Evolutionary conservation across 164 flowering plant genomes (phyloP), one percentile per base, ranked within the genome.

Genomic region (Warburgia ugandensis): DNA sequence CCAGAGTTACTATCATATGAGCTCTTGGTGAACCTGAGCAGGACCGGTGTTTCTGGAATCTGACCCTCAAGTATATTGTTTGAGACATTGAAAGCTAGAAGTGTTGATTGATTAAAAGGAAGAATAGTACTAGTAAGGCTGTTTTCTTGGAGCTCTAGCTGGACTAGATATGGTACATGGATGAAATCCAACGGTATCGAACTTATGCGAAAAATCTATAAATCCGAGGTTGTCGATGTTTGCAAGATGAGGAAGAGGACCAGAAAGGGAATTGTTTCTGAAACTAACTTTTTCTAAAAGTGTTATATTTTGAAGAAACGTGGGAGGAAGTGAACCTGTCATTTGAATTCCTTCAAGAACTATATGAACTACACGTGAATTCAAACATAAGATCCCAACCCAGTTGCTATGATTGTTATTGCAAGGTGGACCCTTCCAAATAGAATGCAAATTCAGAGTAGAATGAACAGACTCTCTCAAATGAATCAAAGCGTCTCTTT

Each of bases 1-100:
- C 45, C 59, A 0, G 66, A 28, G 31, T 80, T 83, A 26, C 66
- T 45, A n/a, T 54, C 67, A 47, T 33, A 81, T 1, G 77, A 75
- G 39, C 71, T 70, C 22, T 43, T 32, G 0, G 74, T 39, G 28
- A 81, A 78, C 23, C 65, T 41, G 14, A 55, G 64, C 21, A 84
- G 77, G 10, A 63, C 65, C 4, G 62, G 40, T 19, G 55, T 49
- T 2, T 30, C 41, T 1, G 62, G 62, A 48, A 58, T 58, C 22
- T 16, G 38, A 14, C 62, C 62, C 13, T 58, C 16, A 10, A 58
- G 62, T n/a, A 17, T n/a, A 17, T 58, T 58, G 17, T 50, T 27
- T 0, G 62, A 58, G 19, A 58, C 62, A 22, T 58, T 50, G 38
- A 58, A 58, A 19, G 14, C 47, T 2, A 21, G 41, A 20, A 58